phyloP scores from a whole-genome alignment of 805 yeast genomes.

The Candida qinlingensis region DNA sequence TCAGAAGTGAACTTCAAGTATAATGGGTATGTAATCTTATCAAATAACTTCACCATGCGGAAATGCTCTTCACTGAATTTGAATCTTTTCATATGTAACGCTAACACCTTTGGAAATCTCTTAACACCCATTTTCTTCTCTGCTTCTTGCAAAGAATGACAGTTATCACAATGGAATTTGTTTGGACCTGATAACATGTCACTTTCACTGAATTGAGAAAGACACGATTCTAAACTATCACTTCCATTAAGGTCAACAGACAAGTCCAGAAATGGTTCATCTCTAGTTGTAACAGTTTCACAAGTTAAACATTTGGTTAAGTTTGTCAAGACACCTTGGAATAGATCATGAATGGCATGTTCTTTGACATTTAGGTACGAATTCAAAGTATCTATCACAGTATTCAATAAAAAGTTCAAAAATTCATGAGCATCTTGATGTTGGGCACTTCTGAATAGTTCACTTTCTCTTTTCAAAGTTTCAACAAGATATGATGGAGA shows the following conservation, averaged over 20 bases:
- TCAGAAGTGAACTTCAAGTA: conserved; percentile 46
- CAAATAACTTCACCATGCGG: conserved; percentile 79
- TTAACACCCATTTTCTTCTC: conserved; percentile 81
- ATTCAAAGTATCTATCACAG: conserved; percentile 44
- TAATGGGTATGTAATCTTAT: conserved; percentile 77
- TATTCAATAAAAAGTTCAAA: conserved; percentile 79
- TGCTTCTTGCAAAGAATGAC: conserved; percentile 90
- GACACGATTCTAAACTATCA: conserved; percentile 68
- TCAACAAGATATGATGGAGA: conserved; percentile 74
- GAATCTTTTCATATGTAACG: conserved; percentile 86
- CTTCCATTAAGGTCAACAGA: conserved; percentile 78
- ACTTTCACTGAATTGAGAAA: conserved; percentile 76
- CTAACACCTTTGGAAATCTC: conserved; percentile 68
- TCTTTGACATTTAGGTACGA: conserved; percentile 18
- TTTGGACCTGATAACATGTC: conserved; percentile 84
- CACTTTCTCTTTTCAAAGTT: conserved; percentile 75
- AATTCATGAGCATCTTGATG: conserved; percentile 99
- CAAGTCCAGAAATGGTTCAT: conserved; percentile 82
- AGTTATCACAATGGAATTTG: conserved; percentile 88
- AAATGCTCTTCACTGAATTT: conserved; percentile 82
- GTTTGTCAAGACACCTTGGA: conserved; percentile 80
- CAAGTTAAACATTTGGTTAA: conserved; percentile 89
- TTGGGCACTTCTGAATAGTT: conserved; percentile 82
- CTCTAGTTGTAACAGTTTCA: conserved; percentile 73
- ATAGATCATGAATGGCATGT: conserved; percentile 61